Base-by-base conservation (phyloP, 2,329 filamentous ascomycete species). In the Aulographum hederae region DNA sequence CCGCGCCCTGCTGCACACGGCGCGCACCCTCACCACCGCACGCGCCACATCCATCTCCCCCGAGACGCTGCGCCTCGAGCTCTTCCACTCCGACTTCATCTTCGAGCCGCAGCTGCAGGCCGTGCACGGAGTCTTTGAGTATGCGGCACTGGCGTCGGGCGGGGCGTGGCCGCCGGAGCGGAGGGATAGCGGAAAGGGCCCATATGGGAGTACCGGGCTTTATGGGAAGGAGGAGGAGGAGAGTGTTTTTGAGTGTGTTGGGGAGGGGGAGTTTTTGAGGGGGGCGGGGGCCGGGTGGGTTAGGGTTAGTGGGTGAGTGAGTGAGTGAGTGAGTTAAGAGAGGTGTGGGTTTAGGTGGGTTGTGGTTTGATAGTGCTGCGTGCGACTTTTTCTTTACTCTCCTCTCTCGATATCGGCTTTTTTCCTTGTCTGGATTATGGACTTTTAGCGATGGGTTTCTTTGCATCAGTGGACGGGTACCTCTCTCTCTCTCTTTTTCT, bases 31-130 rank as follows among this genome's bases (percentile, higher is more conserved):
- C 18, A 54, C 60, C 28, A 39, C 41, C 12, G 43, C 46, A 4
- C 55, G 55, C 18, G 47, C 49, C 3, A 48, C 52, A 10, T 50
- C 51, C 35, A 42, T 46, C 16, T 44, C 51, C 19, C 51, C 51
- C 5, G 44, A 40, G 18, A 47, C 55, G 17, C 51, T 65, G 2
- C 54, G 53, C 33, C 48, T 63, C 29, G 60, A 65, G 39, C 45
- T 65, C 18, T 65, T 65, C 52, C 63, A 62, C 41, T 57, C 57
- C 2, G 58, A 60, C 36, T 60, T 54, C 46, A 63, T 65, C 39
- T 65, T 65, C 43, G 57, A 63, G 35, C 60, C 60, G 0, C 52
- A 52, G 29, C 52, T 54, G 37, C 41, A 46, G 12, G 43, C 57
- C 10, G 60, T 63, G 8, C 60, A 65, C 32, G 60, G 60, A 30